phyloP scores from a whole-genome alignment of 1,284 basidiomycete genomes.

The Leccinum ponderosum region DNA sequence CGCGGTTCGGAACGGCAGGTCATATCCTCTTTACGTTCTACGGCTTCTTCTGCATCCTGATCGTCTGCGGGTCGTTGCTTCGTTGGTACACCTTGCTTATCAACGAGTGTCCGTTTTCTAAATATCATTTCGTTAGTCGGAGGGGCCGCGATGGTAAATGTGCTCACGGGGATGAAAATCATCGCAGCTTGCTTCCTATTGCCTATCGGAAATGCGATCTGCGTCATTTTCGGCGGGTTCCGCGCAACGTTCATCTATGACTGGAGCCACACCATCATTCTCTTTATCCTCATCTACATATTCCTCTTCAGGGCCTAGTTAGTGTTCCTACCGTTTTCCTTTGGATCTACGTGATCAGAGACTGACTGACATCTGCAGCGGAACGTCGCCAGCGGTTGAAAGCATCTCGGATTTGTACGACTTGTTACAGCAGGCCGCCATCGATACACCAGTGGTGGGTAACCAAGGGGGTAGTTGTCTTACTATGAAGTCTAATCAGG shows the following conservation, averaged over 20 bases:
- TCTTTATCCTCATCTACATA: constrained; percentile 52
- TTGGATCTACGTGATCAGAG: background rate
- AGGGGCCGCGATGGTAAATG: constrained; percentile 63
- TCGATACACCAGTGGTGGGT: constrained; percentile 46
- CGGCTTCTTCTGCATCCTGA: constrained; percentile 59
- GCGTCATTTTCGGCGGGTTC: constrained; percentile 52
- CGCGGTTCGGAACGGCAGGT: constrained; percentile 59
- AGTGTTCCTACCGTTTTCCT: constrained; percentile 16
- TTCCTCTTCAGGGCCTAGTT: constrained; percentile 49
- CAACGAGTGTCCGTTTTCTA: background rate
- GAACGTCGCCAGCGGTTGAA: constrained; percentile 44
- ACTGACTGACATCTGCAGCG: constrained; percentile 28
- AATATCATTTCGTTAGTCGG: constrained; percentile 39
- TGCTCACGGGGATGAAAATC: constrained; percentile 67
- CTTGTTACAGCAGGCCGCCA: constrained; percentile 44
- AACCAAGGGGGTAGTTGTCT: constrained; percentile 41
- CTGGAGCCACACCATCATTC: constrained; percentile 51
- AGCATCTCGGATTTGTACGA: constrained; percentile 45
- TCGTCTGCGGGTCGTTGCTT: constrained; percentile 55
- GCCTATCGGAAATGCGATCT: constrained; percentile 44
- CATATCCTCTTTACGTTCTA: constrained; percentile 71
- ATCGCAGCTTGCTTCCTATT: constrained; percentile 64
- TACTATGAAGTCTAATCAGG: constrained; percentile 57
- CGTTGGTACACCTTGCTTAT: constrained; percentile 35
- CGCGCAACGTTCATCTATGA: constrained; percentile 57